phyloP scores from a whole-genome alignment of 306 rosid genomes.

The Vicia faba region DNA sequence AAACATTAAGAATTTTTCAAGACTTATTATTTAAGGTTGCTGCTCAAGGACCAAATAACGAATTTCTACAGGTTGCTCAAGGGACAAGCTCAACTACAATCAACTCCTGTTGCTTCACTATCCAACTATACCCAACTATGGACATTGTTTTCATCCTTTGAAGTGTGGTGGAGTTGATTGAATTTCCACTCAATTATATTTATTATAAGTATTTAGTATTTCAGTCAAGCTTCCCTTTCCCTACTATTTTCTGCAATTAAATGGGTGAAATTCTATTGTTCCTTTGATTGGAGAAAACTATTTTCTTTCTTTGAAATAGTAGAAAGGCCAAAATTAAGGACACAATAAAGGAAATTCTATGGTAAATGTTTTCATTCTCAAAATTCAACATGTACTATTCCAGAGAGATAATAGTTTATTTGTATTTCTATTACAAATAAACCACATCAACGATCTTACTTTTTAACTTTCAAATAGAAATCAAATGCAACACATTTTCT shows the following conservation, averaged over 20 bases:
- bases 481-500: no score
- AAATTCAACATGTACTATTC: neutral
- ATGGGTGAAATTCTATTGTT: neutral
- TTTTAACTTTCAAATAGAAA: no score
- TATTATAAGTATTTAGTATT: neutral
- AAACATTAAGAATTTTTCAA: constrained; percentile 71
- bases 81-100: constrained; percentile 57
- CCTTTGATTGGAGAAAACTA: neutral
- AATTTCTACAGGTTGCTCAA: constrained; percentile 78
- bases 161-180: neutral
- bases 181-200: neutral
- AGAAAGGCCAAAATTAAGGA: neutral
- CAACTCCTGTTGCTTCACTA: constrained; percentile 53
- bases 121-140: constrained; percentile 55
- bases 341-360: no score
- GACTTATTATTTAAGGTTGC: constrained; percentile 62
- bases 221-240: neutral
- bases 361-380: no score
- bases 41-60: constrained; percentile 62
- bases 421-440: no score
- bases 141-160: constrained; percentile 12
- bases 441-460: no score
- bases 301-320: neutral
- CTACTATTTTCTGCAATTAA: neutral
- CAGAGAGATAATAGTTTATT: neutral